Base-by-base conservation (phyloP, 495 filamentous ascomycete genomes). In the Cairneyella variabilis region DNA sequence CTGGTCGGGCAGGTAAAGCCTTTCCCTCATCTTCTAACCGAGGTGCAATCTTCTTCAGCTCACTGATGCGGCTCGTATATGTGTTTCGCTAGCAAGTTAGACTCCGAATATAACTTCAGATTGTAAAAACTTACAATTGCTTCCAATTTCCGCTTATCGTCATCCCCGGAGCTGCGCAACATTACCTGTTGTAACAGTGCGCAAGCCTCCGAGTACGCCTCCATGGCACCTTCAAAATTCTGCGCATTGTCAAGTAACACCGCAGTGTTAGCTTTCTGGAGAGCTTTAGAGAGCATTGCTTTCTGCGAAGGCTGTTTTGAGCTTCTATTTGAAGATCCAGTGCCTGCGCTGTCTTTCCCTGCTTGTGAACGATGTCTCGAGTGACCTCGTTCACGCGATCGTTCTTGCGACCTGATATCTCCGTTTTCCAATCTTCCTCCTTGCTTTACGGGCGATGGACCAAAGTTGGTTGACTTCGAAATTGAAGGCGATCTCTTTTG, bases 261-360 rank as follows among this genome's bases (percentile, higher is more conserved):
- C 7, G 93, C 93, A 20, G 89, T 93, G 60, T 97, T 96, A 32
- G 93, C 93, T 69, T 96, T 96, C 60, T 95, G 84, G 37, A 98
- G 71, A 6, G 93, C 93, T 63, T 86, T 90, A 3, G 91, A 93
- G 16, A 98, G 75, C 88, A 96, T 97, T 20, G 83, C 83, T 69
- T 95, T 96, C 62, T 96, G 88, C 1, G 88, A 90, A 9, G 71
- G 70, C 34, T 67, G 67, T 51, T 75, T 76, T 21, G 61, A 57
- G 34, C 51, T 58, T 40, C 54, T 36, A 52, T 39, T 47, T 18
- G 61, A 57, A n/a, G 48, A 54, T 23, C 39, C 41, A 4, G 57
- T 53, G 1, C 57, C 75, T 9, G 62, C 59, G 52, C 71, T 74
- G 21, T 69, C 62, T 48, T 70, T 74, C 6, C 61, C 62, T 12